A percentile compares a stretch with the other conserved stretches of the same genome.
Conservation (phyloP, 139 green algal species). For the Raphidocelis subcapitata region DNA sequence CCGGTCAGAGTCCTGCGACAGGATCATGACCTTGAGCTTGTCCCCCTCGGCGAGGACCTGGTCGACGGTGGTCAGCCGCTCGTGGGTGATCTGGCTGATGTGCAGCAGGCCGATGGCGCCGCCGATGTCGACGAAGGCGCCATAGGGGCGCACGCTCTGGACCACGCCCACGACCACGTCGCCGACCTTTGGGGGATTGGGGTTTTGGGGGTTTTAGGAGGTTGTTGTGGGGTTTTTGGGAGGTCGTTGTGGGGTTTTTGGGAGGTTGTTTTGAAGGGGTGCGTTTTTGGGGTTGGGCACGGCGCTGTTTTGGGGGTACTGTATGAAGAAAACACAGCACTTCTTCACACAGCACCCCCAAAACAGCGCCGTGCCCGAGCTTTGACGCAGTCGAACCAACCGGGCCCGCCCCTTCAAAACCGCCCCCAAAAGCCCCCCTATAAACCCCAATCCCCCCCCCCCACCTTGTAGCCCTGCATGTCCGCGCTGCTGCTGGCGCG, state of each 20-base stretch:
- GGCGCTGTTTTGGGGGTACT: too few species aligned
- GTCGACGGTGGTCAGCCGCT: constrained; percentile 89
- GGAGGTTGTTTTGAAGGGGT: too few species aligned
- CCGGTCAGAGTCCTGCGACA: constrained; percentile 87
- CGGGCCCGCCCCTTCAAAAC: too few species aligned
- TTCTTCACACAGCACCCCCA: too few species aligned
- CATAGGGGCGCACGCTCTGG: constrained; percentile 90
- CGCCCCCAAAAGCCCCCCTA: too few species aligned
- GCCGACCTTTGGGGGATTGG: constrained; percentile 54
- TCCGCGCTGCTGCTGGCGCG: constrained; percentile 21
- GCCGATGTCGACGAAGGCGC: constrained; percentile 96
- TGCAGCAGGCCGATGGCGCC: constrained; percentile 94
- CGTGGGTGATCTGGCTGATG: constrained; percentile 95
- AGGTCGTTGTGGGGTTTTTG: too few species aligned
- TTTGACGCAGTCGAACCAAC: too few species aligned
- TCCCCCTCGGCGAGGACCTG: constrained; percentile 79
- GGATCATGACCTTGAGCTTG: constrained; percentile 97
- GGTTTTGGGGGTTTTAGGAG: too few species aligned
- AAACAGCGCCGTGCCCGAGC: too few species aligned
- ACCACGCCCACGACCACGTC: constrained; percentile 94
- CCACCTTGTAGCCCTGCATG: constrained; percentile 25
- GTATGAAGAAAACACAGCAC: too few species aligned
- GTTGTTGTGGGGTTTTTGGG: too few species aligned
- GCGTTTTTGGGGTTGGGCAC: too few species aligned
- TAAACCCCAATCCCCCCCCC: background rate